A percentile compares a stretch with the other conserved stretches of the same genome.
Evolutionary conservation across 257 asterid genomes (phyloP).

Genomic region (Phtheirospermum japonicum): DNA sequence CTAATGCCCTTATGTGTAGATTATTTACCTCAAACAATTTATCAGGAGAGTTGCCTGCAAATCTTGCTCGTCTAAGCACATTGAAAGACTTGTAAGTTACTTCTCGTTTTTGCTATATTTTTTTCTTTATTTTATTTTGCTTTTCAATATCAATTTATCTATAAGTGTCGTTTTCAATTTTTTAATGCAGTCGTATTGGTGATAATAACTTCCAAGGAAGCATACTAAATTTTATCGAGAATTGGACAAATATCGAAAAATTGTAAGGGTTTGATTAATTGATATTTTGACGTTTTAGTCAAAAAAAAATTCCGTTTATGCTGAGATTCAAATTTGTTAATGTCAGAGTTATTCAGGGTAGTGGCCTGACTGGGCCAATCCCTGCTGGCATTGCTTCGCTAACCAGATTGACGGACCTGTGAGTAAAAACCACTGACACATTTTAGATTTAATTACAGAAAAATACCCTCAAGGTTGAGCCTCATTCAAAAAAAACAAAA

Average conservation of each 20-base stretch:
- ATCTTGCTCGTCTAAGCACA: too few species aligned
- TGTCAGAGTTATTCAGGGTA: too few species aligned
- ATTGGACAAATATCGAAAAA: constrained; percentile 46
- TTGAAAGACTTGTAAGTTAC: constrained; percentile 57
- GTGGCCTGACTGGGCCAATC: too few species aligned
- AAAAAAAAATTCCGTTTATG: neutral
- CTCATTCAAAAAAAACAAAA: too few species aligned
- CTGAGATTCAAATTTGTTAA: constrained; percentile 21
- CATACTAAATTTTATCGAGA: constrained; percentile 51
- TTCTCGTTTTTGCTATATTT: constrained; percentile 9
- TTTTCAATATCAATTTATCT: neutral
- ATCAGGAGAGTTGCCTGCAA: too few species aligned
- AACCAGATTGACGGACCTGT: constrained; percentile 71
- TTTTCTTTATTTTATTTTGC: too few species aligned
- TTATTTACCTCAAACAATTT: too few species aligned
- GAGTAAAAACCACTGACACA: constrained; percentile 31
- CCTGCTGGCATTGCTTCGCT: too few species aligned
- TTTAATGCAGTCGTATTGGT: constrained; percentile 51
- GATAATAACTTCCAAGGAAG: constrained; percentile 66
- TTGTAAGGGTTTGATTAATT: constrained; percentile 44
- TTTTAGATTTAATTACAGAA: neutral
- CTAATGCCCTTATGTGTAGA: too few species aligned
- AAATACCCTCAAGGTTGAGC: too few species aligned
- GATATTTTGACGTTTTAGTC: neutral
- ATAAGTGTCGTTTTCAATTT: neutral